These are phyloP conservation scores for Phytophthora sansomeana DNA, from an alignment of 352 stramenopile genomes.

Conservation along the genomic window DNA sequence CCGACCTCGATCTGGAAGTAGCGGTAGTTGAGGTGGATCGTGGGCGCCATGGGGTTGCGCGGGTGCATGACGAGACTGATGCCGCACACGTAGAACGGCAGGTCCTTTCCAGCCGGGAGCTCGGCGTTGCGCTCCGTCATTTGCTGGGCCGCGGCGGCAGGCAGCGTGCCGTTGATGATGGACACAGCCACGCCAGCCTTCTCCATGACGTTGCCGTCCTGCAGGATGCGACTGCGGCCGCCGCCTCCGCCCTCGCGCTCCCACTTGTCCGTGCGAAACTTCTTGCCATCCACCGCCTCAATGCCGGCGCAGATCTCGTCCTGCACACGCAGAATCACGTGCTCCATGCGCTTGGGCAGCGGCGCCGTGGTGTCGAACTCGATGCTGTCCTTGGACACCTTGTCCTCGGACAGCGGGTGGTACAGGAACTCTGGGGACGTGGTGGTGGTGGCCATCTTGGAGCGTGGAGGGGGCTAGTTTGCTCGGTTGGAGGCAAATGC, in stretches of 20 bases:
- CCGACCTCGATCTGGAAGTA: conserved; percentile 97
- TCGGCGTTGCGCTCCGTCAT: conserved; percentile 84
- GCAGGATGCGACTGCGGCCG: conserved; percentile 95
- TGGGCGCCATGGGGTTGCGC: conserved; percentile 94
- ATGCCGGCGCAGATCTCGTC: conserved; percentile 91
- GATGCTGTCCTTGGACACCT: conserved; percentile 64
- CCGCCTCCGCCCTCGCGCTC: conserved; percentile 94
- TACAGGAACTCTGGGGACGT: conserved; percentile 62
- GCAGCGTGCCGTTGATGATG: conserved; percentile 97
- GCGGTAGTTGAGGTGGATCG: conserved; percentile 98
- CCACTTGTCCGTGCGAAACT: conserved; percentile 97
- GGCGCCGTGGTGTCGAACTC: conserved; percentile 79
- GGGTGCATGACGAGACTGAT: conserved; percentile 98
- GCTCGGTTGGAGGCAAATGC: conserved; percentile 21
- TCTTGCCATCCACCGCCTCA: conserved; percentile 93
- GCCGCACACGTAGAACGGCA: conserved; percentile 97
- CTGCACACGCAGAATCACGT: conserved; percentile 82
- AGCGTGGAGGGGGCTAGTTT: conserved; percentile 5
- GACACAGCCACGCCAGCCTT: conserved; percentile 98
- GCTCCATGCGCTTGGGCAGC: conserved; percentile 82
- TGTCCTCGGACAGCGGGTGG: conserved; percentile 67
- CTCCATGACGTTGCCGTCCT: conserved; percentile 96
- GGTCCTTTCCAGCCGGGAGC: conserved; percentile 68
- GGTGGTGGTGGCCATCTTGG: conserved; percentile 24
- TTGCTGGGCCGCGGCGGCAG: conserved; percentile 83